Evolutionary conservation across 148 eudicot species (phyloP), one percentile per base, ranked within the genome.

Genomic region (Chenopodium formosanum): DNA sequence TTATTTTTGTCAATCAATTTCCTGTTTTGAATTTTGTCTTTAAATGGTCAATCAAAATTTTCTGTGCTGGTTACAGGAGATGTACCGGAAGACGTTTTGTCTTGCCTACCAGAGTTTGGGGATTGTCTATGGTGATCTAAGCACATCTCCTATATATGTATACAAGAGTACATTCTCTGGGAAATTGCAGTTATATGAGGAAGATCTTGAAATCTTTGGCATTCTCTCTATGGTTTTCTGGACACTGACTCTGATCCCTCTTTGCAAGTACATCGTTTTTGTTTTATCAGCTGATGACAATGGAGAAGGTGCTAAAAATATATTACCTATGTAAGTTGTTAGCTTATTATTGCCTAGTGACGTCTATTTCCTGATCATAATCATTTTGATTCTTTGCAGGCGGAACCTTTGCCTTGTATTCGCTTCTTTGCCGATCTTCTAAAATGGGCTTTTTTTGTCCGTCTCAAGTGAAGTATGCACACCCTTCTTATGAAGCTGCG

Each of bases 381-480:
- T 11, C 13, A 23, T 50, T 19, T 23, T 27, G 14, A 69, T 67
- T 44, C 16, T n/a, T 23, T 74, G 44, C 78, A 89, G 91, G 91
- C 69, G 91, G 91, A 68, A 87, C 91, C 19, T 89, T 87, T 78
- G 91, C 91, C 16, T 78, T 89, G 82, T 89, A 89, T 78, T 89
- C 90, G 1, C 52, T 89, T 9, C 84, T 89, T 64, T 89, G 91
- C 65, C 86, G 87, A 31, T 73, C 82, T 75, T 62, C 85, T 34
- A 85, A 73, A 70, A 83, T 84, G 65, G 88, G 88, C 14, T 60
- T 85, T 47, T 73, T 87, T 48, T 69, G 76, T 63, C 76, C 84
- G 72, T 75, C 82, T 53, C 83, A 79, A 47, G 77, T 37, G 47
- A 88, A 77, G 48, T 34, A 80, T 56, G 80, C 63, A 47, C 64